phyloP scores from a whole-genome alignment of 768 basidiomycete genomes.

The Leccinum barrowsii region DNA sequence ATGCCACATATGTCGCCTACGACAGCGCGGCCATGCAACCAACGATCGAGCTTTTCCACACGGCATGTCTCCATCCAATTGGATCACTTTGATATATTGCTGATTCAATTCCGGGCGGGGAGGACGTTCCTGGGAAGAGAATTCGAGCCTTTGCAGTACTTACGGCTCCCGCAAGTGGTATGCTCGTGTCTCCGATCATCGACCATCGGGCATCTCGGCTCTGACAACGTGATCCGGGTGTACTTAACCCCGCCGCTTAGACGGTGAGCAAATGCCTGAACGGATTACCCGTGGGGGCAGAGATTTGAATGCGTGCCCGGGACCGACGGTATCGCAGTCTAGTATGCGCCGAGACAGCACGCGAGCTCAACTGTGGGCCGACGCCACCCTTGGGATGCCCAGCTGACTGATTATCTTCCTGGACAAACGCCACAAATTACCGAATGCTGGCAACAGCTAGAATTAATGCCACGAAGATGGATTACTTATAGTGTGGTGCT shows the following conservation, averaged over 20 bases:
- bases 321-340: conserved; percentile 77
- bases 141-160: conserved; percentile 36
- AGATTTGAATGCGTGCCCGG: conserved; percentile 81
- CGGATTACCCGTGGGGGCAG: conserved; percentile 85
- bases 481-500: background rate
- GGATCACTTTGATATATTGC: background rate
- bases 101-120: conserved; percentile 88
- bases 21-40: conserved; percentile 69
- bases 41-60: conserved; percentile 73
- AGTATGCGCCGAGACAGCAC: conserved; percentile 82
- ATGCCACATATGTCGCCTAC: conserved; percentile 71
- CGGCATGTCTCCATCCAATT: conserved; percentile 40
- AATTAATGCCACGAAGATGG: conserved; percentile 52
- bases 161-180: conserved; percentile 48
- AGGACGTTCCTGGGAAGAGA: conserved; percentile 71
- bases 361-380: conserved; percentile 25
- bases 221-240: conserved; percentile 50
- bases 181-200: background rate
- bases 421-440: conserved; percentile 83
- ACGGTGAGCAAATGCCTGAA: conserved; percentile 76
- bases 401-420: conserved; percentile 81
- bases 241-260: conserved; percentile 39
- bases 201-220: background rate
- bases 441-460: too few relatives aligned
- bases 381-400: conserved; percentile 48